phyloP scores from a whole-genome alignment of 1,284 basidiomycete species.

The Coriolopsis trogii region DNA sequence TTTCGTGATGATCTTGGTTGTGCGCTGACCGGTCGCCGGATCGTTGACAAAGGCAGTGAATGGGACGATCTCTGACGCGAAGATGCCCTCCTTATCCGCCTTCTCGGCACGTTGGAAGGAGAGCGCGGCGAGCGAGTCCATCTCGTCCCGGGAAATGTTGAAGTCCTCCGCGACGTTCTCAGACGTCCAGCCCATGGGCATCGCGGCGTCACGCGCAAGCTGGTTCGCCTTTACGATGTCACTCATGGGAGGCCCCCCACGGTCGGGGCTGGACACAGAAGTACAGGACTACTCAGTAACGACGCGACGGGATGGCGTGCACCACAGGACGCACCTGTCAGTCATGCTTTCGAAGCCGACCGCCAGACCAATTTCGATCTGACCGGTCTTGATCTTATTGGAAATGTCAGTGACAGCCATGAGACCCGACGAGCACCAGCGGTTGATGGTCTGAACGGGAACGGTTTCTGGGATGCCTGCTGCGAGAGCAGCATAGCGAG shows the following conservation, averaged over 20 bases:
- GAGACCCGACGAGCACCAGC: constrained; percentile 80
- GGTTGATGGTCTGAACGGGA: constrained; percentile 76
- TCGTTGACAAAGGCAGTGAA: constrained; percentile 68
- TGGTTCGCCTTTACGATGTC: constrained; percentile 41
- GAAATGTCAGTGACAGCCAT: constrained; percentile 77
- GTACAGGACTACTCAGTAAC: constrained; percentile 1
- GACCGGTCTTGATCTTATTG: constrained; percentile 80
- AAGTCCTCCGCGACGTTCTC: constrained; percentile 83
- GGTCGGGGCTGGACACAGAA: constrained; percentile 55
- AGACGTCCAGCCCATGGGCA: constrained; percentile 88
- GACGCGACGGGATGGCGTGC: not conserved
- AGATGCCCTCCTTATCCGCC: constrained; percentile 69
- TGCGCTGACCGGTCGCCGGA: constrained; percentile 54
- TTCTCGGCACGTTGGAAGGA: constrained; percentile 80
- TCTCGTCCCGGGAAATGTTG: constrained; percentile 78
- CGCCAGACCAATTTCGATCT: constrained; percentile 86
- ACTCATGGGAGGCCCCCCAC: constrained; percentile 61
- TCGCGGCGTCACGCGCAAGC: constrained; percentile 31
- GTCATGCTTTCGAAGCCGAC: constrained; percentile 88
- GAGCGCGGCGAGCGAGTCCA: constrained; percentile 82
- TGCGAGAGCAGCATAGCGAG: constrained; percentile 74
- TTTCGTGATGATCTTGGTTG: constrained; percentile 59
- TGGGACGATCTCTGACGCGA: constrained; percentile 81
- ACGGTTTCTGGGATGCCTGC: constrained; percentile 82
- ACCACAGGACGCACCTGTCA: constrained; percentile 55